Percentiles rank a stretch among this genome's conserved stretches.
phyloP scores from a whole-genome alignment of 2,329 filamentous ascomycete genomes.

The Scytalidium sp. region DNA sequence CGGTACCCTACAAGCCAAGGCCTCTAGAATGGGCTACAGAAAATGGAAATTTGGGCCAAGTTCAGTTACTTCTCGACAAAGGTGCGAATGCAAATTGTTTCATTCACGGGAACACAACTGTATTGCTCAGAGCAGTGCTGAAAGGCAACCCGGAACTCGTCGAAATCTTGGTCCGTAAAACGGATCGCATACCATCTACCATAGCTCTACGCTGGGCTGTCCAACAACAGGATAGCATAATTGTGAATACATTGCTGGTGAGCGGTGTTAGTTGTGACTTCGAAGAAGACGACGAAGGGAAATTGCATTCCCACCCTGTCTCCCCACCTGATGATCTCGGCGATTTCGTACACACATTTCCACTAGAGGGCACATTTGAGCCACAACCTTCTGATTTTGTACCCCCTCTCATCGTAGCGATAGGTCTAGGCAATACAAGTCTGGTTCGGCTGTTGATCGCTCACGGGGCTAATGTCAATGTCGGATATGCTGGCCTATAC shows the following conservation, averaged over 20 bases:
- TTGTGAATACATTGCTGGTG: conserved; percentile 14
- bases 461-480: conserved; percentile 14
- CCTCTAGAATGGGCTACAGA: background rate
- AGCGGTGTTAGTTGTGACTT: conserved; percentile 17
- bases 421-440: conserved; percentile 10
- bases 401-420: conserved; percentile 5
- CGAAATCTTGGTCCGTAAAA: conserved; percentile 12
- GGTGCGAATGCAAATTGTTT: background rate
- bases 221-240: conserved; percentile 11
- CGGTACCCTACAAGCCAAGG: background rate
- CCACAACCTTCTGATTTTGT: conserved; percentile 7
- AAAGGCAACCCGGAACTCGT: conserved; percentile 13
- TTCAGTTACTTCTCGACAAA: background rate
- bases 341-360: no score
- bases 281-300: conserved; percentile 18
- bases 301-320: no score
- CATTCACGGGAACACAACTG: background rate
- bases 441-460: conserved; percentile 13
- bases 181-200: conserved; percentile 12
- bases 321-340: no score
- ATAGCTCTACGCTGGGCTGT: conserved; percentile 14
- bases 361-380: background rate
- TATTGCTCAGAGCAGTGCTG: conserved; percentile 12
- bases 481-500: conserved; percentile 4
- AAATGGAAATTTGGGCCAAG: background rate